Percentiles rank a stretch among this genome's conserved stretches.
Evolutionary conservation across 768 basidiomycete species (phyloP).

Genomic region (Collybia sp.): DNA sequence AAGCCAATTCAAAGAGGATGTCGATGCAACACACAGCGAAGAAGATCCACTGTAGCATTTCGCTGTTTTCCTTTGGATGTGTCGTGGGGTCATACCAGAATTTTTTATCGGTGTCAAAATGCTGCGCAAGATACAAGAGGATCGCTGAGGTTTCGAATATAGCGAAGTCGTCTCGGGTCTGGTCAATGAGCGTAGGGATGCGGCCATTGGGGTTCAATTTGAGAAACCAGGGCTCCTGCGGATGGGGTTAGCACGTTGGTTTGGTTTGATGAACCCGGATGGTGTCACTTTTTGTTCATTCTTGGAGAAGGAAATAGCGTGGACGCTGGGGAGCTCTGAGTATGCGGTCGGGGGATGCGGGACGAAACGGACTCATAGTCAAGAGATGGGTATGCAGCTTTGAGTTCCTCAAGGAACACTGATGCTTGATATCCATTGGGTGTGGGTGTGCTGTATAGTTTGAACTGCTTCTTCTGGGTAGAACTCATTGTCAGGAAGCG

Average conservation of each 20-base stretch:
- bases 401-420: slow-evolving; percentile 62
- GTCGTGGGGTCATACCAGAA: slow-evolving; percentile 57
- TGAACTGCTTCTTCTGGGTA: slow-evolving; percentile 31
- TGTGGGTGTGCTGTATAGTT: slow-evolving; percentile 51
- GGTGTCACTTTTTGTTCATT: slow-evolving; percentile 66
- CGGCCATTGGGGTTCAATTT: slow-evolving; percentile 69
- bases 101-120: slow-evolving; percentile 73
- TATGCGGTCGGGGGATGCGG: background rate
- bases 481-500: slow-evolving; percentile 14
- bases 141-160: slow-evolving; percentile 83
- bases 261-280: too few relatives aligned
- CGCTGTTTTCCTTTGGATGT: slow-evolving; percentile 58
- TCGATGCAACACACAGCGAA: slow-evolving; percentile 49
- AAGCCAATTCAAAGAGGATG: background rate
- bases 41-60: slow-evolving; percentile 84
- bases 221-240: slow-evolving; percentile 67
- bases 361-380: slow-evolving; percentile 35
- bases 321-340: slow-evolving; percentile 26
- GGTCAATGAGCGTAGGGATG: slow-evolving; percentile 66
- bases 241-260: too few relatives aligned
- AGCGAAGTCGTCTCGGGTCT: slow-evolving; percentile 51
- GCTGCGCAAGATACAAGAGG: slow-evolving; percentile 74
- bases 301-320: slow-evolving; percentile 52
- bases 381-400: slow-evolving; percentile 40
- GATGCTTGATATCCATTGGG: slow-evolving; percentile 54